Evolutionary conservation across 2,329 filamentous ascomycete genomes (phyloP).

Genomic region (Harringtonia lauricola): DNA sequence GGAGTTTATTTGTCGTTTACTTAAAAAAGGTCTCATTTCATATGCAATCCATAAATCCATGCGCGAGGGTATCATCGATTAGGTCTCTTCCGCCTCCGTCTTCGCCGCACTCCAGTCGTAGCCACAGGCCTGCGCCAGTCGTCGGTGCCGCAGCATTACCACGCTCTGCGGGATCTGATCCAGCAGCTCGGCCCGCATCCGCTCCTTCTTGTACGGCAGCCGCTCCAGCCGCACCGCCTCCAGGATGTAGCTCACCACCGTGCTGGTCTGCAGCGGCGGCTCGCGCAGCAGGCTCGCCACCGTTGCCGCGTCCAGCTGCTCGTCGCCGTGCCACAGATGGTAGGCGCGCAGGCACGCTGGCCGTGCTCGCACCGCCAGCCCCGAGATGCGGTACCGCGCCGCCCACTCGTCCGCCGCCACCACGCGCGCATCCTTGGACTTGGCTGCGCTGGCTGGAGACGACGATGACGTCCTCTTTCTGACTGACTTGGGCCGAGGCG

Average conservation of each 20-base stretch:
- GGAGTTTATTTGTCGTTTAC: conserved; percentile 1
- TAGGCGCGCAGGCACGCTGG: conserved; percentile 43
- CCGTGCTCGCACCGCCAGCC: conserved; percentile 10
- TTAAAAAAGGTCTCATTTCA: too few relatives aligned
- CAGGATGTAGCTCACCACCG: conserved; percentile 49
- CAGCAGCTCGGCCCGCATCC: conserved; percentile 35
- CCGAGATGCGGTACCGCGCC: conserved; percentile 21
- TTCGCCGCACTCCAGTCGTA: not conserved
- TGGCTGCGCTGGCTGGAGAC: conserved; percentile 5
- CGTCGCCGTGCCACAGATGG: conserved; percentile 49
- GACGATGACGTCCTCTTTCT: conserved; percentile 7
- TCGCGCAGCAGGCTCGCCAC: conserved; percentile 47
- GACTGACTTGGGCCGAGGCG: too few relatives aligned
- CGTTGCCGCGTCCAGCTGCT: conserved; percentile 32
- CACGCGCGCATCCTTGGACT: conserved; percentile 28
- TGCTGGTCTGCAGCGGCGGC: conserved; percentile 44
- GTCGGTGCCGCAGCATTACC: conserved; percentile 15
- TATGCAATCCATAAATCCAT: too few relatives aligned
- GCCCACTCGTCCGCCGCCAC: conserved; percentile 29
- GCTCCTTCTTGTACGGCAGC: conserved; percentile 34
- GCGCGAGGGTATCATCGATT: too few relatives aligned
- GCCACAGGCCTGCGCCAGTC: conserved; percentile 16
- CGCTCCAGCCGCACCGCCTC: conserved; percentile 39
- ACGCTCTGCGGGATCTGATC: conserved; percentile 17
- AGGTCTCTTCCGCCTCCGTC: too few relatives aligned